Conservation (phyloP, 225 moss, liverwort and hornwort species). For the Rhytidiadelphus loreus region DNA sequence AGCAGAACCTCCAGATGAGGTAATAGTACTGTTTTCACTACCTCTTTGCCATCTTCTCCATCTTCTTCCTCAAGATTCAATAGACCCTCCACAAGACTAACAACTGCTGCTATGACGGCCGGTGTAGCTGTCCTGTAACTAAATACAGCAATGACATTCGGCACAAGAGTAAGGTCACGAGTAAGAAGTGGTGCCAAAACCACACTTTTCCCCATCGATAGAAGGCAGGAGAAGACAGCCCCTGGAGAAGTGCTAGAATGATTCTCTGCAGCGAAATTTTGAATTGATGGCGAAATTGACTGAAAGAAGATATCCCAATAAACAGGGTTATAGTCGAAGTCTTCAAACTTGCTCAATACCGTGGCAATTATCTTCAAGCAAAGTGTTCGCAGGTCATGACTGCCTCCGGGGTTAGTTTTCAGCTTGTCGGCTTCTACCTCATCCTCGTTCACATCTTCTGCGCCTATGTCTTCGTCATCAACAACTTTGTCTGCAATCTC, state of each 20-base stretch:
- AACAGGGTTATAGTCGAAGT: conserved; percentile 41
- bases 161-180: conserved; percentile 51
- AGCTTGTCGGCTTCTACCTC: conserved; percentile 4
- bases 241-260: conserved; percentile 50
- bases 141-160: conserved; percentile 57
- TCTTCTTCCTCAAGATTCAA: conserved; percentile 53
- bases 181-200: conserved; percentile 63
- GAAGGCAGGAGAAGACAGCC: conserved; percentile 70
- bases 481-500: conserved; percentile 1
- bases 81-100: conserved; percentile 67
- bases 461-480: background rate
- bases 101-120: conserved; percentile 48
- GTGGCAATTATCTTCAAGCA: conserved; percentile 66
- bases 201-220: conserved; percentile 64
- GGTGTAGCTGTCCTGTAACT: conserved; percentile 59
- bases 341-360: conserved; percentile 65
- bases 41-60: conserved; percentile 26
- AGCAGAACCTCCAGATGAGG: conserved; percentile 68
- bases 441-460: conserved; percentile 12
- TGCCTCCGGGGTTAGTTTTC: conserved; percentile 33
- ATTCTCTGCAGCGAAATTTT: conserved; percentile 63
- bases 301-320: conserved; percentile 88
- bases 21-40: conserved; percentile 48
- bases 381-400: conserved; percentile 66
- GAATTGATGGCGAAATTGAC: conserved; percentile 45